Evolutionary conservation across 2,329 filamentous ascomycete species (phyloP), one percentile per base, ranked within the genome.

Genomic region (Pseudodiploospora longispora): DNA sequence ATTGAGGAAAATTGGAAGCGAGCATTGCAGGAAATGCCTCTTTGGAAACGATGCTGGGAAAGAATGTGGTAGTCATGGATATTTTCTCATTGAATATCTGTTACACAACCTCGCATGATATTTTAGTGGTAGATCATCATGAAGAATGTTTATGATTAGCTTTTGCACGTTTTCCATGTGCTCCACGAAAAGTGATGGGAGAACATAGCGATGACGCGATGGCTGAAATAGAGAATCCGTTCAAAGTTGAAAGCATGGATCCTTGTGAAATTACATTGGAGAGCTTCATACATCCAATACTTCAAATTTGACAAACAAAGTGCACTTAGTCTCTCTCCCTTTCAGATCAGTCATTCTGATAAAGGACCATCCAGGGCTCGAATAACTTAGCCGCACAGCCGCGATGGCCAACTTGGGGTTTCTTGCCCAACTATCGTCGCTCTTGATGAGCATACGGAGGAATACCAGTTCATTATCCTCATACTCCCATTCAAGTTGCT

Each of bases 381-480:
- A 68, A 56, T 83, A 84, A 45, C 69, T 50, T 29, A 85, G 53
- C 36, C 82, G 62, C n/a, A 85, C 71, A 0, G 80, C 75, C 0
- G 75, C 68, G 2, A 82, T 78, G 0, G 74, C 76, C 49, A 83
- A 72, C 42, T 80, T 74, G 0, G 80, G 79, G 51, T 85, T 85
- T 37, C 64, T 65, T 0, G 76, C 65, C 59, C 78, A 85, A 49
- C 70, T 72, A 47, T 82, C 78, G 47, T 85, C 81, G 50, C 75
- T 80, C 68, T 85, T 85, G 62, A 85, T 70, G 36, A 84, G 64
- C 47, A 85, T 69, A 0, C 82, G 68, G 51, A 85, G 50, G 52
- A 85, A 85, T 0, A 74, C 72, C 39, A 85, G 56, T 57, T 84
- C 81, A 51, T 78, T 82, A 44, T 83, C 80, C 5, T 82, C 76